A percentile compares a stretch with the other conserved stretches of the same genome.
Conservation (phyloP, 2,329 filamentous ascomycete genomes). For the Fusarium albosuccineum region DNA sequence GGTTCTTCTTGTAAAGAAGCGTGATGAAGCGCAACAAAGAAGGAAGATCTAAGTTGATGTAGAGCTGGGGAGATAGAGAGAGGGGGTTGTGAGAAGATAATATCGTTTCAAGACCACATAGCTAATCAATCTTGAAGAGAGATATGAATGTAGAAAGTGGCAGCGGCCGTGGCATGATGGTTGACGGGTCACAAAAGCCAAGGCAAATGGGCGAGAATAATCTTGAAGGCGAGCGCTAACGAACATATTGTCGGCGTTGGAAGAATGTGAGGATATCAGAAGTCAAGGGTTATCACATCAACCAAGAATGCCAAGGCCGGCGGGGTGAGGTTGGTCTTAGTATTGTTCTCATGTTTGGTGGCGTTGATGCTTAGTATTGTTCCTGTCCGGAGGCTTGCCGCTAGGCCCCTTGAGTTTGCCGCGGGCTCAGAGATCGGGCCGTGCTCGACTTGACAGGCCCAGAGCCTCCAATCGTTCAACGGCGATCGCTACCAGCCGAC, state of each 20-base stretch:
- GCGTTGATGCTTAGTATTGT: constrained; percentile 52
- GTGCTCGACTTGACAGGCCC: constrained; percentile 37
- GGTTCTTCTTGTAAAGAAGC: not conserved
- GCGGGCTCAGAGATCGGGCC: constrained; percentile 14
- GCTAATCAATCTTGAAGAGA: constrained; percentile 10
- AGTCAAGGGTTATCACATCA: constrained; percentile 38
- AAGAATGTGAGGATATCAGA: constrained; percentile 39
- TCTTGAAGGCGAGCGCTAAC: constrained; percentile 31
- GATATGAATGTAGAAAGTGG: not conserved
- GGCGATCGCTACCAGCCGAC: constrained; percentile 11
- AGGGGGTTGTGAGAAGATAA: not conserved
- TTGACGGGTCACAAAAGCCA: constrained; percentile 34
- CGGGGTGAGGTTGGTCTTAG: constrained; percentile 41
- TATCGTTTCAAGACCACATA: constrained; percentile 22
- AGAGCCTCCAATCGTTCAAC: constrained; percentile 16
- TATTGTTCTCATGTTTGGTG: constrained; percentile 52
- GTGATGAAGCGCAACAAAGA: constrained; percentile 2
- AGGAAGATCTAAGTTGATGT: constrained; percentile 7
- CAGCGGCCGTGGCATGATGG: constrained; percentile 31
- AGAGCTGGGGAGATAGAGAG: constrained; percentile 22
- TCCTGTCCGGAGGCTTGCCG: constrained; percentile 32
- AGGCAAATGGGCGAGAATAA: constrained; percentile 17
- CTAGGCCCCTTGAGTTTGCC: constrained; percentile 18
- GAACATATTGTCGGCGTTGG: constrained; percentile 38
- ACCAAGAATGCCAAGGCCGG: constrained; percentile 29